Evolutionary conservation across 2,329 filamentous ascomycete species (phyloP).

Genomic region (Penicillium concentricum): DNA sequence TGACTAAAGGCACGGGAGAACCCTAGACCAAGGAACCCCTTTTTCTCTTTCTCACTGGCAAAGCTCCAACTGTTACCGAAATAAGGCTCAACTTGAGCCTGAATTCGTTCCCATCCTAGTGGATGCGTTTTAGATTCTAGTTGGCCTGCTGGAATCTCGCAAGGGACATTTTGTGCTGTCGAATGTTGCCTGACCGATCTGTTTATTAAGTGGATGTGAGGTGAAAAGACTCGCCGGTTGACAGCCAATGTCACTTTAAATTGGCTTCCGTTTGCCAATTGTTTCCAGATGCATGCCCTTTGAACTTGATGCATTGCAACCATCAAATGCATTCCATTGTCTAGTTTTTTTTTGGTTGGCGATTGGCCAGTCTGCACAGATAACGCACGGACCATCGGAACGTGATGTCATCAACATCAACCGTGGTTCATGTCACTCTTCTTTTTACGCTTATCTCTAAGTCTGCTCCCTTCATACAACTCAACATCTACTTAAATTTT

Average conservation of each 20-base stretch:
- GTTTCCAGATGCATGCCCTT: not conserved
- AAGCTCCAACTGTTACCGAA: constrained; percentile 17
- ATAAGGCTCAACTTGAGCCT: constrained; percentile 17
- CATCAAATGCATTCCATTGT: not conserved
- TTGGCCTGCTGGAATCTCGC: constrained; percentile 3
- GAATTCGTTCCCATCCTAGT: constrained; percentile 16
- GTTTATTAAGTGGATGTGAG: not conserved
- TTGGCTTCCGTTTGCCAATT: not conserved
- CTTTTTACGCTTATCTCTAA: constrained; percentile 3
- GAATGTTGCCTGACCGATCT: constrained; percentile 1
- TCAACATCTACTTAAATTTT: no score
- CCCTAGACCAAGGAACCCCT: constrained; percentile 13
- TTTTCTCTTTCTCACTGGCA: constrained; percentile 13
- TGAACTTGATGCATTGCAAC: not conserved
- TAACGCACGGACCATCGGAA: constrained; percentile 1
- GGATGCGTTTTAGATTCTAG: constrained; percentile 15
- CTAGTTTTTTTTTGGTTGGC: not conserved
- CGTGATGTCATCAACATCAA: constrained; percentile 6
- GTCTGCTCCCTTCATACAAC: not conserved
- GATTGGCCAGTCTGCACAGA: not conserved
- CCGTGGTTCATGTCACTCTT: not conserved
- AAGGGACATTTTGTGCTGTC: not conserved
- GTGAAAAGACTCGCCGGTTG: not conserved
- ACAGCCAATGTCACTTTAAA: not conserved
- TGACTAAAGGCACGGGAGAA: constrained; percentile 18